These are phyloP conservation scores for Vitis amurensis DNA, from an alignment of 164 flowering plant species.

Conservation along the genomic window DNA sequence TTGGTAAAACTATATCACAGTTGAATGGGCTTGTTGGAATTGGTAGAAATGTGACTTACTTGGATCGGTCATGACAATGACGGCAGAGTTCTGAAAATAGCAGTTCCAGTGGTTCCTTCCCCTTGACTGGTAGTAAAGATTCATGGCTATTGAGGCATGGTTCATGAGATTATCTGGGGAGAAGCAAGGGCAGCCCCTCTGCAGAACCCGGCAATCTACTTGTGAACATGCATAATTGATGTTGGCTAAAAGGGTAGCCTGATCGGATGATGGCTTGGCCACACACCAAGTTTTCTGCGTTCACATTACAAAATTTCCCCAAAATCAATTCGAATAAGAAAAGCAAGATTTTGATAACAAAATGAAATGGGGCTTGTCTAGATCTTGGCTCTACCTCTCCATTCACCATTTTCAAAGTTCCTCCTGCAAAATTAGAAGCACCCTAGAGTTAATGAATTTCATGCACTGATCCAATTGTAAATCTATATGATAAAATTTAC, in stretches of 20 bases:
- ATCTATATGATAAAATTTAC: too few species aligned
- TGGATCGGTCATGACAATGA: constrained; percentile 64
- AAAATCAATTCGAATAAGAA: neutral
- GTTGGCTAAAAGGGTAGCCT: constrained; percentile 41
- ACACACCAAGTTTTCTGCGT: constrained; percentile 88
- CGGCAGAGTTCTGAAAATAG: constrained; percentile 58
- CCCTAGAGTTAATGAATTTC: too few species aligned
- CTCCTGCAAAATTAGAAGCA: constrained; percentile 18
- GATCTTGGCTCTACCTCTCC: constrained; percentile 29
- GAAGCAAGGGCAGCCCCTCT: constrained; percentile 53
- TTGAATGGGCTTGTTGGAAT: neutral
- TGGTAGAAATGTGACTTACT: constrained; percentile 40
- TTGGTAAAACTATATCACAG: neutral
- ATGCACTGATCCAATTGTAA: too few species aligned
- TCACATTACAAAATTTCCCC: neutral
- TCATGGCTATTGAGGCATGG: constrained; percentile 92
- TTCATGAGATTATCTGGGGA: constrained; percentile 59
- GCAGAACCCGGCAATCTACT: constrained; percentile 58
- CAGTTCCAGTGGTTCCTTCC: constrained; percentile 79
- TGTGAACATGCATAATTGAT: constrained; percentile 64
- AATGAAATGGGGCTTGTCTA: too few species aligned
- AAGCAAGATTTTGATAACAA: too few species aligned
- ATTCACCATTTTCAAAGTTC: constrained; percentile 18
- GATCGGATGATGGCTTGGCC: constrained; percentile 79
- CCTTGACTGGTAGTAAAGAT: constrained; percentile 65